A percentile compares a stretch with the other conserved stretches of the same genome.
Evolutionary conservation across 2,329 filamentous ascomycete species (phyloP).

Genomic region (Pezicula carpinea): DNA sequence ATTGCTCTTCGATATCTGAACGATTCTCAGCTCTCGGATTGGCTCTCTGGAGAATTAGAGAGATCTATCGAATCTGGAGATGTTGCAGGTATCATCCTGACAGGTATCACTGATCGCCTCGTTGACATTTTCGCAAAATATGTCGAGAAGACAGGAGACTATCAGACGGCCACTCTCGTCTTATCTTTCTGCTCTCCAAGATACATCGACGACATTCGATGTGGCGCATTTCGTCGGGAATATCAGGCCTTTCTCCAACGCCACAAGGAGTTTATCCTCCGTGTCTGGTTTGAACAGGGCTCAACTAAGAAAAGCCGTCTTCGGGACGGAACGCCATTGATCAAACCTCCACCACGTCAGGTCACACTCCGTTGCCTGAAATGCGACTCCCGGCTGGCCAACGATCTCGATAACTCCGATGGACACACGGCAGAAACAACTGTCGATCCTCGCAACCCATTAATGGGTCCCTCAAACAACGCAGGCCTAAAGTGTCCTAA

Average conservation of each 20-base stretch:
- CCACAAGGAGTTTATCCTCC: conserved; percentile 69
- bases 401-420: conserved; percentile 27
- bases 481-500: conserved; percentile 61
- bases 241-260: conserved; percentile 70
- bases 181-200: conserved; percentile 69
- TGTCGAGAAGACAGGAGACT: conserved; percentile 69
- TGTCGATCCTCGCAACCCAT: conserved; percentile 41
- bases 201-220: conserved; percentile 74
- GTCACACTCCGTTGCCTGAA: conserved; percentile 73
- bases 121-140: conserved; percentile 75
- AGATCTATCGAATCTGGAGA: conserved; percentile 62
- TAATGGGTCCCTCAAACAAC: conserved; percentile 52
- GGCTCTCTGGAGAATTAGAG: conserved; percentile 62
- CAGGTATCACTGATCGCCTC: conserved; percentile 67
- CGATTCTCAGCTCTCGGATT: conserved; percentile 58
- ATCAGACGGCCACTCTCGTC: conserved; percentile 74
- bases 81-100: conserved; percentile 72
- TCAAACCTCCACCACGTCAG: conserved; percentile 62
- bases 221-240: conserved; percentile 65
- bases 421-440: conserved; percentile 12
- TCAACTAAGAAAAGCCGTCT: conserved; percentile 64
- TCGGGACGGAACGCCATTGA: conserved; percentile 56
- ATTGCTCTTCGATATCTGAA: conserved; percentile 65
- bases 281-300: conserved; percentile 74
- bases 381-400: conserved; percentile 59